phyloP scores from a whole-genome alignment of 176 grass and related monocot species.

The Coix lacrymajobi region DNA sequence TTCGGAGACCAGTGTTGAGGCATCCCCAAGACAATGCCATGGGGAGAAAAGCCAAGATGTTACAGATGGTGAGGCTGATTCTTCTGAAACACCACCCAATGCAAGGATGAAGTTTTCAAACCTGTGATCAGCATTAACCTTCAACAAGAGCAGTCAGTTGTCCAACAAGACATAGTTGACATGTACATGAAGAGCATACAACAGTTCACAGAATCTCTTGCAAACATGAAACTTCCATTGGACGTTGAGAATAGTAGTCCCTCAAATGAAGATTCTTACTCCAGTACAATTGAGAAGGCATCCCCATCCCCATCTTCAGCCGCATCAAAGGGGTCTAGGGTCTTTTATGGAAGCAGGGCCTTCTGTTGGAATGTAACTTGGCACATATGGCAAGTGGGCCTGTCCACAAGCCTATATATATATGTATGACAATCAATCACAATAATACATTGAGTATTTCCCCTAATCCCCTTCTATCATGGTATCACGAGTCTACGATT shows the following conservation, averaged over 20 bases:
- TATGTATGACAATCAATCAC: no score
- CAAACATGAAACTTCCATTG: constrained; percentile 94
- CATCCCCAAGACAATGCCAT: constrained; percentile 30
- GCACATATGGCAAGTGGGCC: no score
- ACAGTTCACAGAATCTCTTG: constrained; percentile 87
- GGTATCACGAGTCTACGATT: no score
- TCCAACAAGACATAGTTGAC: constrained; percentile 77
- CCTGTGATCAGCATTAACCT: constrained; percentile 64
- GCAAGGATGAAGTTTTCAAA: constrained; percentile 41
- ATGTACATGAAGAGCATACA: constrained; percentile 99
- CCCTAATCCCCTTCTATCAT: no score
- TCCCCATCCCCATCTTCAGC: constrained; percentile 12
- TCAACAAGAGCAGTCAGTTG: constrained; percentile 53
- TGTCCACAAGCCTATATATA: no score
- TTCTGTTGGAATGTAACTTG: no score
- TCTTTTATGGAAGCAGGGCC: constrained; percentile 96
- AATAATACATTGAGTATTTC: no score
- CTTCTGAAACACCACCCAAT: constrained; percentile 32
- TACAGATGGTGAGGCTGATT: constrained; percentile 69
- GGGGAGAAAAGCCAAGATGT: constrained; percentile 51
- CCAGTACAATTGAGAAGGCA: constrained; percentile 43
- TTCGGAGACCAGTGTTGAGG: not conserved
- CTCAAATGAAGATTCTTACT: constrained; percentile 30
- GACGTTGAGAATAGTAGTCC: constrained; percentile 41
- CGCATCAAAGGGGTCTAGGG: constrained; percentile 51